Evolutionary conservation across 345 rosid genomes (phyloP).

Genomic region (Hirschfeldia incana): DNA sequence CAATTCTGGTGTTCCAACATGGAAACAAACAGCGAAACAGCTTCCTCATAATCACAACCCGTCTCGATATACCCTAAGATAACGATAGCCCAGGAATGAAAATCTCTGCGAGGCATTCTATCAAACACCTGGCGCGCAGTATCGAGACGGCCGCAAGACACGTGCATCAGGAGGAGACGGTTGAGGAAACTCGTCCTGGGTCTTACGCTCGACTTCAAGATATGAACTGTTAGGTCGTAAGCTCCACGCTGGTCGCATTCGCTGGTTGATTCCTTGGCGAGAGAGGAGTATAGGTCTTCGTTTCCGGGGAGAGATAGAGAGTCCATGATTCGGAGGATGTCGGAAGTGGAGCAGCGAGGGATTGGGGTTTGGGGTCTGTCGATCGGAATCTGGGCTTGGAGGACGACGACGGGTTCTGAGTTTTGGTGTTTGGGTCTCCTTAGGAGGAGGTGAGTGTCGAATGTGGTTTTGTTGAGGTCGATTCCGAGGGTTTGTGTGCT

Average conservation of each 20-base stretch:
- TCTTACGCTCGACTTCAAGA: constrained; percentile 36
- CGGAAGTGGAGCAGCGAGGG: constrained; percentile 38
- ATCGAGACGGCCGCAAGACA: constrained; percentile 45
- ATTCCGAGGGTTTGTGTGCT: constrained; percentile 5
- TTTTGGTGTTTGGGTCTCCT: constrained; percentile 35
- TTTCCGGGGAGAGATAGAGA: constrained; percentile 49
- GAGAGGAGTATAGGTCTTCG: constrained; percentile 53
- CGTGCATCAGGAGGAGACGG: constrained; percentile 55
- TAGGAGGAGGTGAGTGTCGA: constrained; percentile 25
- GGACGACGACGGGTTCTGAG: constrained; percentile 7
- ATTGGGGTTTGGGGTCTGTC: not conserved
- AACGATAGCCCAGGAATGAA: constrained; percentile 61
- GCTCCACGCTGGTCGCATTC: constrained; percentile 47
- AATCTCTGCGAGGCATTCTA: constrained; percentile 55
- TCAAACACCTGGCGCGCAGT: constrained; percentile 63
- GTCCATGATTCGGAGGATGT: constrained; percentile 56
- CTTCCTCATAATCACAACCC: constrained; percentile 44
- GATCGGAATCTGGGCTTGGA: constrained; percentile 1
- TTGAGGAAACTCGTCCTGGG: constrained; percentile 44
- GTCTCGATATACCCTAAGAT: constrained; percentile 46
- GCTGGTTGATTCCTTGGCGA: constrained; percentile 58
- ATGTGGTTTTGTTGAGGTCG: constrained; percentile 1
- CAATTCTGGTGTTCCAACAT: constrained; percentile 43
- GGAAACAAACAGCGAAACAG: constrained; percentile 42
- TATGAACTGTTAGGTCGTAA: constrained; percentile 48